A percentile compares a stretch with the other conserved stretches of the same genome.
Evolutionary conservation across 2,329 filamentous ascomycete genomes (phyloP).

Genomic region (Colletotrichum endophyticum): DNA sequence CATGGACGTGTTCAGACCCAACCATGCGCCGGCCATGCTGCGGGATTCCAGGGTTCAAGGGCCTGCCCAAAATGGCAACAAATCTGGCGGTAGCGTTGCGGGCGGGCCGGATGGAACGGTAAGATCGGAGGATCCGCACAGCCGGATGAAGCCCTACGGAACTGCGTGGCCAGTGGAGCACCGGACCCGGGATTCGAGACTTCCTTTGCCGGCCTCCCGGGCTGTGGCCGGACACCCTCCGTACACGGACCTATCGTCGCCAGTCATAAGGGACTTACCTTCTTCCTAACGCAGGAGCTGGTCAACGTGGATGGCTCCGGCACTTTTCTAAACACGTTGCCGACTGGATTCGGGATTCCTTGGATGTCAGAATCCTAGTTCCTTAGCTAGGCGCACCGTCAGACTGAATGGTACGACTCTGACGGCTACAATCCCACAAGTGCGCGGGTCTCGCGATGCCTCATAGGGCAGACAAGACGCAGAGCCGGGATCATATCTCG

Average conservation of each 20-base stretch:
- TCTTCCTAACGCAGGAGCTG: background rate
- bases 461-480: background rate
- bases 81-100: background rate
- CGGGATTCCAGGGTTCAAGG: background rate
- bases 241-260: background rate
- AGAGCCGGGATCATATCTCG: background rate
- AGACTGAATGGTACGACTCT: conserved; percentile 7
- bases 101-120: background rate
- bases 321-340: background rate
- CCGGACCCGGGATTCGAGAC: background rate
- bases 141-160: background rate
- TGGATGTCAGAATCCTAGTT: background rate
- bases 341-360: background rate
- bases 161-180: background rate
- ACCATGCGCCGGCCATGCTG: background rate
- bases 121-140: background rate
- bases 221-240: background rate
- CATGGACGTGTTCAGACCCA: background rate
- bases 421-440: background rate
- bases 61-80: background rate
- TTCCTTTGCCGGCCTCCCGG: background rate
- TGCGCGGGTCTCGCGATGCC: background rate
- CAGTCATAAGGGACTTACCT: background rate
- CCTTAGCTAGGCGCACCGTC: background rate
- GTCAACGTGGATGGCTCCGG: background rate